Conservation (phyloP, 176 grass and related monocot species). For the Melocanna baccifera region DNA sequence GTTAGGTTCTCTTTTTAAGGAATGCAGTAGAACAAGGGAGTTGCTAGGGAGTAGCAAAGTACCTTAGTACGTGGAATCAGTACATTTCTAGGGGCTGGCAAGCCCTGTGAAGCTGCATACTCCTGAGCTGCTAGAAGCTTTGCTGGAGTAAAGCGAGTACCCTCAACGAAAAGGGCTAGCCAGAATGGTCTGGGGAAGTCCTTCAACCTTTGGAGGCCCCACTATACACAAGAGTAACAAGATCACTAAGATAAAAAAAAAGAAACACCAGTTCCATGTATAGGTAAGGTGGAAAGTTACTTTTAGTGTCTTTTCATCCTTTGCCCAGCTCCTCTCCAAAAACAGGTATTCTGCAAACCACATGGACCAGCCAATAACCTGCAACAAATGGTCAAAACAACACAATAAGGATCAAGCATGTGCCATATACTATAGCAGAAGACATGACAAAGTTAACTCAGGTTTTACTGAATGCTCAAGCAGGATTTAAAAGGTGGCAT, state of each 20-base stretch:
- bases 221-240: conserved; percentile 39
- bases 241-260: background rate
- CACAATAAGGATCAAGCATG: conserved; percentile 1
- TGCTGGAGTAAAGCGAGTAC: conserved; percentile 73
- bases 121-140: conserved; percentile 88
- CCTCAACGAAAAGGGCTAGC: conserved; percentile 90
- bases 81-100: conserved; percentile 78
- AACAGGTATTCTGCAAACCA: conserved; percentile 91
- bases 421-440: background rate
- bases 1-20: background rate
- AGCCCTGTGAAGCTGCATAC: conserved; percentile 76
- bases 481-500: background rate
- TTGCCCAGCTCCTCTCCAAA: conserved; percentile 86
- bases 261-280: background rate
- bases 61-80: conserved; percentile 98
- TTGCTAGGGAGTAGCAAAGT: background rate
- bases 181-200: conserved; percentile 96
- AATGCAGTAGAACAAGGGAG: background rate
- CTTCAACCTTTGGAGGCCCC: conserved; percentile 68
- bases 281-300: conserved; percentile 33
- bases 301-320: conserved; percentile 78
- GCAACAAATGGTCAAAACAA: conserved; percentile 23
- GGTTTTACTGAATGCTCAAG: background rate
- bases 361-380: conserved; percentile 94
- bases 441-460: background rate